phyloP scores from a whole-genome alignment of 1,284 basidiomycete species.

The Boletus semigastroideus region DNA sequence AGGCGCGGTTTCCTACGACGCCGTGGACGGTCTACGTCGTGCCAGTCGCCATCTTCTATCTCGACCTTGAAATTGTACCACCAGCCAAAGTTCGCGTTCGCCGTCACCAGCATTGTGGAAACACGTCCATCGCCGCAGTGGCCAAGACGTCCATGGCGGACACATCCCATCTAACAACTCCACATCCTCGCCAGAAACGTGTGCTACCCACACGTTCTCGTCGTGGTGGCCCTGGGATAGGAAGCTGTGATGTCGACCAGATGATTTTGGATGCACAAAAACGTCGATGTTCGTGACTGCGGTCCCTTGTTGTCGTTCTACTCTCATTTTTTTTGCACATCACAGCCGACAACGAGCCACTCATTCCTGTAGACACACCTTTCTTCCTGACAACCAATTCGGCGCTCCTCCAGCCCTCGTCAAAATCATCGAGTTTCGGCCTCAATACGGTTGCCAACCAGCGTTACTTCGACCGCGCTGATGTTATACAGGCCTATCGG shows the following conservation, averaged over 20 bases:
- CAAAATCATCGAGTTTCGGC: constrained; percentile 36
- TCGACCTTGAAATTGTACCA: constrained; percentile 1
- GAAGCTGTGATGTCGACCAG: constrained; percentile 73
- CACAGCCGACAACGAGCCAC: constrained; percentile 67
- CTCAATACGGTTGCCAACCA: constrained; percentile 61
- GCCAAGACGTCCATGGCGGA: constrained; percentile 26
- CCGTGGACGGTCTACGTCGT: constrained; percentile 1
- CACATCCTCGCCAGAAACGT: constrained; percentile 57
- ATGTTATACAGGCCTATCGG: constrained; percentile 68
- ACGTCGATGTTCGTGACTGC: constrained; percentile 64
- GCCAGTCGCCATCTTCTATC: constrained; percentile 3
- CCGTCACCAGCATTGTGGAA: constrained; percentile 3
- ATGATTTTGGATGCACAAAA: constrained; percentile 83
- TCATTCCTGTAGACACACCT: constrained; percentile 62
- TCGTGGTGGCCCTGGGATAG: constrained; percentile 74
- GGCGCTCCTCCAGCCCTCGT: constrained; percentile 38
- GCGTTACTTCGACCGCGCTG: constrained; percentile 75
- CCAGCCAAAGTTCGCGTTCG: constrained; percentile 7
- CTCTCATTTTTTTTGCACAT: constrained; percentile 16
- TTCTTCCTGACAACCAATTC: constrained; percentile 74
- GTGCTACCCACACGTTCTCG: constrained; percentile 77
- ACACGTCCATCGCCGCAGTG: constrained; percentile 12
- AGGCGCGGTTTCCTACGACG: constrained; percentile 12
- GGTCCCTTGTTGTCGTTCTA: constrained; percentile 9
- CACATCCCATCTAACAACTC: constrained; percentile 16